phyloP scores from a whole-genome alignment of 164 flowering plant species.

The Cinnamomum chago region DNA sequence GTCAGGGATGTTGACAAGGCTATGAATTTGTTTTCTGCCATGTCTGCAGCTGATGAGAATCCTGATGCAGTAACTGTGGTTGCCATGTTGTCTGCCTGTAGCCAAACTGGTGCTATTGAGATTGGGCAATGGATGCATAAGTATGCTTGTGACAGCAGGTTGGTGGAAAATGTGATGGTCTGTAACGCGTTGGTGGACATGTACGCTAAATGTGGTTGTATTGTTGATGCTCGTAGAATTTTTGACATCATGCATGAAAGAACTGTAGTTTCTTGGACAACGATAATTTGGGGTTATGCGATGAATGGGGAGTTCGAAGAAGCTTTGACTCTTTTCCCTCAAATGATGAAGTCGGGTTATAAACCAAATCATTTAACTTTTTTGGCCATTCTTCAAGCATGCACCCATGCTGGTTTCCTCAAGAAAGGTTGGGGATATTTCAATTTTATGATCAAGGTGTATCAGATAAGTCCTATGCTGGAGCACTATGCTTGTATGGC shows the following conservation, averaged over 20 bases:
- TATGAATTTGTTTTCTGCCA: constrained; percentile 33
- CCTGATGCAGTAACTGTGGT: constrained; percentile 62
- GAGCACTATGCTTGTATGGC: constrained; percentile 63
- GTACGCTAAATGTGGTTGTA: constrained; percentile 66
- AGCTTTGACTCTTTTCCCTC: constrained; percentile 39
- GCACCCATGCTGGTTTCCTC: constrained; percentile 56
- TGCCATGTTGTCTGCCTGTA: constrained; percentile 49
- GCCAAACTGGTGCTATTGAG: constrained; percentile 48
- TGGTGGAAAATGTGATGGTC: constrained; percentile 29
- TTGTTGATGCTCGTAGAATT: constrained; percentile 35
- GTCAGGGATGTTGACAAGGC: constrained; percentile 49
- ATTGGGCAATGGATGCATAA: constrained; percentile 47
- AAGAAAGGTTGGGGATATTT: constrained; percentile 50
- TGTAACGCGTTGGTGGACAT: constrained; percentile 61
- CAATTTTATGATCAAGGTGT: constrained; percentile 36
- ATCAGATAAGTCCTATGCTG: constrained; percentile 34
- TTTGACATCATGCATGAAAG: constrained; percentile 36
- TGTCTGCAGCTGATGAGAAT: constrained; percentile 43
- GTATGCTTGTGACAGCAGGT: constrained; percentile 31
- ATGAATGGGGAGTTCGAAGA: constrained; percentile 45
- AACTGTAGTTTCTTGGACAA: constrained; percentile 61
- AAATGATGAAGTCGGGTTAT: constrained; percentile 35
- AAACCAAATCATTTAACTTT: constrained; percentile 61
- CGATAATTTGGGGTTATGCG: constrained; percentile 54
- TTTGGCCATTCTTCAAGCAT: constrained; percentile 62